Percentiles rank a stretch among this genome's conserved stretches.
phyloP scores from a whole-genome alignment of 1,284 basidiomycete genomes.

The Melampsora americana region DNA sequence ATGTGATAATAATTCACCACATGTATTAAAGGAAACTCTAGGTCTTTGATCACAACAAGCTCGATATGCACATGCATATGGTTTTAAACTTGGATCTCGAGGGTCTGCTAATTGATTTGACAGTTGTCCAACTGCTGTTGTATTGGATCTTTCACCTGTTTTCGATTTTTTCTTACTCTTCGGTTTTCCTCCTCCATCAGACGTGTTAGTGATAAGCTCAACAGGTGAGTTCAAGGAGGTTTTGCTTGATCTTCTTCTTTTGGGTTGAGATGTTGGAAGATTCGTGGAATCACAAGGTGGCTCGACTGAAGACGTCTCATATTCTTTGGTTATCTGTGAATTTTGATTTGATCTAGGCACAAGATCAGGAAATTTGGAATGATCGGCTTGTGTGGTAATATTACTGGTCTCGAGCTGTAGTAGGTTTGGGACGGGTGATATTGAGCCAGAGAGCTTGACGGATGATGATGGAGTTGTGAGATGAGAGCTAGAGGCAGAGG shows the following conservation, averaged over 20 bases:
- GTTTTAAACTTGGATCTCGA: background rate
- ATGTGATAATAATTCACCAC: slow-evolving; percentile 18
- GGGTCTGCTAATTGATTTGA: background rate
- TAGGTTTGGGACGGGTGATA: background rate
- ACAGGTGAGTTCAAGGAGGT: background rate
- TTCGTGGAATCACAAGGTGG: background rate
- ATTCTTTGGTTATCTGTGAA: background rate
- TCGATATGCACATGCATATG: slow-evolving; percentile 28
- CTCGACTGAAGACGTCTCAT: background rate
- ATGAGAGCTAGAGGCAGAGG: background rate
- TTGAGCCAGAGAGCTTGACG: background rate
- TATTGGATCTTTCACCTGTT: background rate
- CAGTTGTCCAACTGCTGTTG: background rate
- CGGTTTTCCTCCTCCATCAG: background rate
- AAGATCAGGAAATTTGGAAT: background rate
- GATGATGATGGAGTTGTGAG: background rate
- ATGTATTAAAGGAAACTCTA: slow-evolving; percentile 6
- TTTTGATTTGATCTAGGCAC: background rate
- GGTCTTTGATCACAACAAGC: background rate
- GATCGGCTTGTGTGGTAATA: background rate
- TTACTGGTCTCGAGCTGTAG: background rate
- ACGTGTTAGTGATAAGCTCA: background rate
- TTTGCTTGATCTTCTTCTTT: background rate
- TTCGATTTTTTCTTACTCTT: background rate
- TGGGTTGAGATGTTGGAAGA: background rate